phyloP scores from a whole-genome alignment of 331 rosid species.

The Acacia pycnantha region DNA sequence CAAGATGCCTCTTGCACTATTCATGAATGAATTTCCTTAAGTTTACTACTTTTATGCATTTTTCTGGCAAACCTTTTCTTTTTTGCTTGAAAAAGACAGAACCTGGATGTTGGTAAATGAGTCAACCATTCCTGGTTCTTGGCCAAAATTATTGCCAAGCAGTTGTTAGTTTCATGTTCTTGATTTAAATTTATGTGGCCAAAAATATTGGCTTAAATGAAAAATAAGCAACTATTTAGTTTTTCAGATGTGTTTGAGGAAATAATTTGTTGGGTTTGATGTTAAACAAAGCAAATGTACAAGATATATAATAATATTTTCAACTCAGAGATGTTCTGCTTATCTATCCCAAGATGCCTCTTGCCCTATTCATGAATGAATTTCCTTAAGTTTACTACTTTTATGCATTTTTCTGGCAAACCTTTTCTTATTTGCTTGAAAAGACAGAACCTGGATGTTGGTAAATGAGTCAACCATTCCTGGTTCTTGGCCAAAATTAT shows the following conservation, averaged over 20 bases:
- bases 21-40: conserved; percentile 3
- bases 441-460: conserved; percentile 14
- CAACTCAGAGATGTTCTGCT: neutral
- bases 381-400: conserved; percentile 9
- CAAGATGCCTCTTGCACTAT: neutral
- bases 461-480: conserved; percentile 12
- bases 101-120: conserved; percentile 20
- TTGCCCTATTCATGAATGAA: neutral
- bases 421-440: conserved; percentile 21
- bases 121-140: conserved; percentile 17
- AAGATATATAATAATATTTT: neutral
- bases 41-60: conserved; percentile 13
- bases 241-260: neutral
- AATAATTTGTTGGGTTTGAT: conserved; percentile 12
- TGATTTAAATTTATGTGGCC: too few species aligned
- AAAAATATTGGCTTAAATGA: neutral
- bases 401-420: conserved; percentile 3
- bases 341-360: neutral
- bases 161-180: conserved; percentile 12
- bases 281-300: neutral
- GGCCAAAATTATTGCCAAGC: conserved; percentile 8
- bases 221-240: neutral
- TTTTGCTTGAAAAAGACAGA: conserved; percentile 13
- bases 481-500: conserved; percentile 20
- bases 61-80: conserved; percentile 5